Evolutionary conservation across 2,329 filamentous ascomycete genomes (phyloP).

Genomic region (Fusarium tanahbumbuense): DNA sequence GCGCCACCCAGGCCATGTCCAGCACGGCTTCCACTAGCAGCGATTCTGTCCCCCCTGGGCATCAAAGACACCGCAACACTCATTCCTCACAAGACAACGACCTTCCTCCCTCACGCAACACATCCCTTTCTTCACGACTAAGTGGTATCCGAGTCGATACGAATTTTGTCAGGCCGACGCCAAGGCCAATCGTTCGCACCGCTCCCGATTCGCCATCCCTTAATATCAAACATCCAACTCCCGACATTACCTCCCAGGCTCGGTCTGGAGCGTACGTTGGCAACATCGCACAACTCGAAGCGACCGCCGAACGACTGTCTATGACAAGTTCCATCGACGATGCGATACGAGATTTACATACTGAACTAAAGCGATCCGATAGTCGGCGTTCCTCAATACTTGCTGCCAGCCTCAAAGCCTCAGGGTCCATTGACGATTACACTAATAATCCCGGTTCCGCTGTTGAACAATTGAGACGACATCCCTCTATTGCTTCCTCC

Average conservation of each 20-base stretch:
- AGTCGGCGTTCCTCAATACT: constrained; percentile 73
- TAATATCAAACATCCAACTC: constrained; percentile 67
- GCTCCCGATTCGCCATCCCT: constrained; percentile 58
- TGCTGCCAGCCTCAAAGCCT: constrained; percentile 58
- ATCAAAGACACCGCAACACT: constrained; percentile 36
- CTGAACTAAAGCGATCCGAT: constrained; percentile 76
- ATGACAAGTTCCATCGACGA: constrained; percentile 80
- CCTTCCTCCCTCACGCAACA: constrained; percentile 24
- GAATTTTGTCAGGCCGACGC: constrained; percentile 53
- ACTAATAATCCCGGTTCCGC: constrained; percentile 39
- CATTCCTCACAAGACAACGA: constrained; percentile 38
- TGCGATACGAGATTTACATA: constrained; percentile 79
- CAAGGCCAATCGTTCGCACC: constrained; percentile 61
- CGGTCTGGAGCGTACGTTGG: constrained; percentile 71
- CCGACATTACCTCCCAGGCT: constrained; percentile 65
- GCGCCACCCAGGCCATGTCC: constrained; percentile 39
- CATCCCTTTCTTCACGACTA: constrained; percentile 47
- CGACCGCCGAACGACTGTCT: constrained; percentile 79
- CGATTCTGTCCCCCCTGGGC: constrained; percentile 41
- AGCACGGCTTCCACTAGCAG: constrained; percentile 36
- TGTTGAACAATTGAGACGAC: constrained; percentile 52
- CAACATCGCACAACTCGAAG: constrained; percentile 80
- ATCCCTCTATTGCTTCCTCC: constrained; percentile 66
- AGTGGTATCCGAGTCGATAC: constrained; percentile 60
- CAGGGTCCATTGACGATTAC: constrained; percentile 49